These are phyloP conservation scores for Dryas integrifolia DNA, from an alignment of 331 rosid genomes.

Conservation along the genomic window DNA sequence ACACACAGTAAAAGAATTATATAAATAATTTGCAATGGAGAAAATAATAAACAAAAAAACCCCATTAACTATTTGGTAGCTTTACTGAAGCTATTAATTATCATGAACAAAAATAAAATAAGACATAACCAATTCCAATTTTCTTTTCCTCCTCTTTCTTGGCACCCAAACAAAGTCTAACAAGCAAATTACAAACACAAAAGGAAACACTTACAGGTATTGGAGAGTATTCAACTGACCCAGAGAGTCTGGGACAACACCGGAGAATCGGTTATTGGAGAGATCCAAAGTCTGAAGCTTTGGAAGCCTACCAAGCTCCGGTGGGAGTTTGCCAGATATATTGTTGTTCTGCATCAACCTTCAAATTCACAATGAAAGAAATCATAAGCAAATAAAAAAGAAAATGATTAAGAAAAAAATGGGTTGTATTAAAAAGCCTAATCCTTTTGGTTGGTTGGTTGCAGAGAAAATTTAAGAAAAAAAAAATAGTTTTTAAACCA, in stretches of 20 bases:
- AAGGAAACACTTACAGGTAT: conserved; percentile 58
- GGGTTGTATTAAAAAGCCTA: not conserved
- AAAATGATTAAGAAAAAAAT: not conserved
- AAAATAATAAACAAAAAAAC: conserved; percentile 9
- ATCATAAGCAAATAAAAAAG: not conserved
- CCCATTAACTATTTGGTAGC: conserved; percentile 4
- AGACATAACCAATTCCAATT: not conserved
- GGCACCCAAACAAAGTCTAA: conserved; percentile 19
- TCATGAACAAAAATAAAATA: not conserved
- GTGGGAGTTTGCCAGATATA: conserved; percentile 73
- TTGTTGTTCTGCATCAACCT: conserved; percentile 90
- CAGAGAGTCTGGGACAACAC: conserved; percentile 57
- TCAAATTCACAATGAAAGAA: not conserved
- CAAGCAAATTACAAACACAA: conserved; percentile 7
- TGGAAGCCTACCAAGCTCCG: conserved; percentile 63
- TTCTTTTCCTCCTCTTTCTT: conserved; percentile 29
- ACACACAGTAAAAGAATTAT: conserved; percentile 16
- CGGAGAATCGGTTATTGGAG: conserved; percentile 73
- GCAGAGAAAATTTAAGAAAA: not conserved
- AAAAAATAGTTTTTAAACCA: not conserved
- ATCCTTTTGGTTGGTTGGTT: not conserved
- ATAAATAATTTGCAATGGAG: conserved; percentile 4
- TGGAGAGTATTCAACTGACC: conserved; percentile 64
- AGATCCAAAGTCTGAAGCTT: conserved; percentile 87
- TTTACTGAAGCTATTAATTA: not conserved